phyloP scores from a whole-genome alignment of 345 rosid species.

The Odontarrhena argentea region DNA sequence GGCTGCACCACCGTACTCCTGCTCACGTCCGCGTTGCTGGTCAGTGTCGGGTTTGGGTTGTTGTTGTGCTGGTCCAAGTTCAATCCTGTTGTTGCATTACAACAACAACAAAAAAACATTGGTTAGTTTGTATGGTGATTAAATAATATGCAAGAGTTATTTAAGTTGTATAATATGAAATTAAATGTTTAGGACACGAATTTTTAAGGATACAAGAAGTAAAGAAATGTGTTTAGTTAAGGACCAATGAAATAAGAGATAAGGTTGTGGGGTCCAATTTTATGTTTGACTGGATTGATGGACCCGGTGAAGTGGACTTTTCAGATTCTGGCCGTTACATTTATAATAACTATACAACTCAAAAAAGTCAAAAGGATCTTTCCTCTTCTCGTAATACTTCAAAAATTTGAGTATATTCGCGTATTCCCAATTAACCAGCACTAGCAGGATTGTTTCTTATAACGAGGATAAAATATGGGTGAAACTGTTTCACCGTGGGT shows the following conservation, averaged over 20 bases:
- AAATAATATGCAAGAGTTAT: too few relatives aligned
- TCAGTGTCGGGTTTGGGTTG: constrained; percentile 17
- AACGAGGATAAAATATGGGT: too few relatives aligned
- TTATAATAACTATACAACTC: constrained; percentile 4
- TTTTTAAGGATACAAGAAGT: background rate
- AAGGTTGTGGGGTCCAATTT: constrained; percentile 20
- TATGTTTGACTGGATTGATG: background rate
- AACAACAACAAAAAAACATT: too few relatives aligned
- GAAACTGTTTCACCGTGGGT: too few relatives aligned
- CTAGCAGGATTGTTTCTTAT: too few relatives aligned
- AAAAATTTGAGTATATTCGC: background rate
- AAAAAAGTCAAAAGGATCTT: constrained; percentile 20
- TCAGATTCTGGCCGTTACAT: constrained; percentile 38
- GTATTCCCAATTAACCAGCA: background rate
- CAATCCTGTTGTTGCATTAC: constrained; percentile 13
- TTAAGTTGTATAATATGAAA: too few relatives aligned
- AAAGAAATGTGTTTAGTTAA: background rate
- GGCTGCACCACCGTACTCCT: background rate
- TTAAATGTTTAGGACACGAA: background rate
- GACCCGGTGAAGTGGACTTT: constrained; percentile 14
- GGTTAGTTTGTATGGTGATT: too few relatives aligned
- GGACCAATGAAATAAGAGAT: constrained; percentile 27
- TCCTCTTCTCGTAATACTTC: constrained; percentile 25
- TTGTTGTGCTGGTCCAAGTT: constrained; percentile 29
- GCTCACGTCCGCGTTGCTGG: constrained; percentile 6